Percentiles rank a stretch among this genome's conserved stretches.
Conservation (phyloP, 1,284 basidiomycete genomes). For the Porogramme epimiltina region DNA sequence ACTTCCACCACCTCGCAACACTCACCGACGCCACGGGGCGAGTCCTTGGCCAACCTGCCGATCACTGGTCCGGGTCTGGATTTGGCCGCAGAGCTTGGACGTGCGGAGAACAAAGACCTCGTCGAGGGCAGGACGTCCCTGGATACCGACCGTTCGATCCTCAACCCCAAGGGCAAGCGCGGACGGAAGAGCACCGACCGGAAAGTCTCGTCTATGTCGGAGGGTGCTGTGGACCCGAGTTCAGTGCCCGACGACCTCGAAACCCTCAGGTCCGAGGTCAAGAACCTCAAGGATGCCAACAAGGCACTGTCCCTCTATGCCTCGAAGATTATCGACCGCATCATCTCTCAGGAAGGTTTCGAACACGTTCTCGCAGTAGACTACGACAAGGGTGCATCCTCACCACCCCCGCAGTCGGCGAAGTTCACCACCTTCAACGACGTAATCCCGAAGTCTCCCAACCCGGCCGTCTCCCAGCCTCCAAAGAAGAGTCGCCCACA, state of each 20-base stretch:
- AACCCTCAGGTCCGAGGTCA: conserved; percentile 78
- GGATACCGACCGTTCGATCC: conserved; percentile 48
- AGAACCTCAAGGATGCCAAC: conserved; percentile 91
- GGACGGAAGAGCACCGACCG: conserved; percentile 50
- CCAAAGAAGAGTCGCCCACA: conserved; percentile 57
- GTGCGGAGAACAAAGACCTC: conserved; percentile 82
- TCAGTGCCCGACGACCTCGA: conserved; percentile 59
- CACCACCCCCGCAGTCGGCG: conserved; percentile 23
- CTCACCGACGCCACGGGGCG: conserved; percentile 54
- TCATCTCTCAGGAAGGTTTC: conserved; percentile 91
- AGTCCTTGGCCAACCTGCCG: conserved; percentile 77
- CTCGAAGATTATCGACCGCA: conserved; percentile 95
- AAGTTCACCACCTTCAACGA: conserved; percentile 31
- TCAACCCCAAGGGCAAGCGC: conserved; percentile 50
- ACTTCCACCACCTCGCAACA: conserved; percentile 48
- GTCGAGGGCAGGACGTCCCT: conserved; percentile 56
- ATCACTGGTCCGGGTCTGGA: conserved; percentile 87
- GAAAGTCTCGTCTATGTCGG: conserved; percentile 37
- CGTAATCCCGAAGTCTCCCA: conserved; percentile 28
- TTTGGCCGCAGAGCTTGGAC: conserved; percentile 87
- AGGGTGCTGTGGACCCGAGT: conserved; percentile 42
- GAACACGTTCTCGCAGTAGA: conserved; percentile 91
- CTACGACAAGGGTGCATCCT: conserved; percentile 60
- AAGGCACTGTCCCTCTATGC: conserved; percentile 93
- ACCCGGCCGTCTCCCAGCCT: conserved; percentile 31